These are phyloP conservation scores for Arachnomyces sp. DNA, from an alignment of 2,329 filamentous ascomycete genomes.

Conservation along the genomic window DNA sequence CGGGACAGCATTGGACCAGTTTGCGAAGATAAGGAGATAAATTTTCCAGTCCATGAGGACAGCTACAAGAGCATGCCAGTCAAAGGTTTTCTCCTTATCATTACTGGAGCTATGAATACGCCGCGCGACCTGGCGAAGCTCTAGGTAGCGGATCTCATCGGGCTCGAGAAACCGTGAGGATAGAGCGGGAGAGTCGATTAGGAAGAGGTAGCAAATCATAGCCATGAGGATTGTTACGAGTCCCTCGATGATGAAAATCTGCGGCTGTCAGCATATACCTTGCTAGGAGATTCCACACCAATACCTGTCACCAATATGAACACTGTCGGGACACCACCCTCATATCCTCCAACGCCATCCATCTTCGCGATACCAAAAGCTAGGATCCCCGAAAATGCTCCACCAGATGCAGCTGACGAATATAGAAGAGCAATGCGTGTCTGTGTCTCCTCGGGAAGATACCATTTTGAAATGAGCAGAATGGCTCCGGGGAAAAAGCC, in stretches of 20 bases:
- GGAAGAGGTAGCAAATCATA: conserved; percentile 11
- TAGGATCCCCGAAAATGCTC: conserved; percentile 79
- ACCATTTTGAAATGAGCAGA: conserved; percentile 81
- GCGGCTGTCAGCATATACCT: conserved; percentile 3
- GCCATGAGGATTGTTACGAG: conserved; percentile 63
- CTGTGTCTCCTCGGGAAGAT: conserved; percentile 69
- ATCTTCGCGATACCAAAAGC: conserved; percentile 87
- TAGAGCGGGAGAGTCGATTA: conserved; percentile 32
- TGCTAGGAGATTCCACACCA: no score
- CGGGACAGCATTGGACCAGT: conserved; percentile 37
- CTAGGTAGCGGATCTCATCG: conserved; percentile 36
- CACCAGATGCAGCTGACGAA: conserved; percentile 70
- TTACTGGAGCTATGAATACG: conserved; percentile 8
- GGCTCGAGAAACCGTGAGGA: conserved; percentile 30
- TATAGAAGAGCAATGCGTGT: conserved; percentile 78
- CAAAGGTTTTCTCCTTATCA: conserved; percentile 21
- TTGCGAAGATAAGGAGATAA: conserved; percentile 35
- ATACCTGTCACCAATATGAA: conserved; percentile 9
- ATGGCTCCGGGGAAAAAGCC: conserved; percentile 64
- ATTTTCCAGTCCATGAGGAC: conserved; percentile 46
- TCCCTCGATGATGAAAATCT: conserved; percentile 52
- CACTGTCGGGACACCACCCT: no score
- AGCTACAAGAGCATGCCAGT: conserved; percentile 27
- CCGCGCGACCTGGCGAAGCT: conserved; percentile 31
- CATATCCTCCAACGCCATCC: conserved; percentile 50